These are phyloP conservation scores for Hemileia vastatrix DNA, from an alignment of 1,284 basidiomycete species.

Conservation along the genomic window DNA sequence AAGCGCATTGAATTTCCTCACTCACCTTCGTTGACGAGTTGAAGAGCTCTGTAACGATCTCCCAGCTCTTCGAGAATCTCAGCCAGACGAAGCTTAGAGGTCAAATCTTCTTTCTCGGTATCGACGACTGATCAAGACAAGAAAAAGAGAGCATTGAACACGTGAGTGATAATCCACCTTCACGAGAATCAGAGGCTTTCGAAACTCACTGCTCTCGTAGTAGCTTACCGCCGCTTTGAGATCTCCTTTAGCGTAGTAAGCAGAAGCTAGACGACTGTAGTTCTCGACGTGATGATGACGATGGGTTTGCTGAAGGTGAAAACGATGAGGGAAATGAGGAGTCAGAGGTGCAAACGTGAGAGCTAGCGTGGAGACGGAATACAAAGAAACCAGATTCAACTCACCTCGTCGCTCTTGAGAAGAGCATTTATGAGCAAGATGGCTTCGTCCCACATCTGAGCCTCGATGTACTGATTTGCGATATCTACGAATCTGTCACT, in stretches of 20 bases:
- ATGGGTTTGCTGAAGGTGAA: background rate
- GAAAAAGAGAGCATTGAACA: conserved; percentile 4
- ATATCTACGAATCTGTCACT: conserved; percentile 33
- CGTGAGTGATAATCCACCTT: background rate
- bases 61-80: conserved; percentile 71
- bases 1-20: conserved; percentile 1
- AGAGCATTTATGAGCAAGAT: background rate
- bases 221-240: conserved; percentile 66
- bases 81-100: conserved; percentile 77
- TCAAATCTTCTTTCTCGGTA: conserved; percentile 62
- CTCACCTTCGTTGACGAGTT: conserved; percentile 72
- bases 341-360: background rate
- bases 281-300: background rate
- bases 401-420: background rate
- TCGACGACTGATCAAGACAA: conserved; percentile 64
- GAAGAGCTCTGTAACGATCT: conserved; percentile 68
- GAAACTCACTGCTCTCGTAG: conserved; percentile 61
- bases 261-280: too few species aligned
- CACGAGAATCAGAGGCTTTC: background rate
- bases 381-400: background rate
- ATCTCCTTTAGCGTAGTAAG: conserved; percentile 62
- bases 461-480: conserved; percentile 35
- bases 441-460: conserved; percentile 32
- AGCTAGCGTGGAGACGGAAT: background rate
- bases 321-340: background rate